Base-by-base conservation (phyloP, 768 basidiomycete species). In the Mrakia hoshinonis region DNA sequence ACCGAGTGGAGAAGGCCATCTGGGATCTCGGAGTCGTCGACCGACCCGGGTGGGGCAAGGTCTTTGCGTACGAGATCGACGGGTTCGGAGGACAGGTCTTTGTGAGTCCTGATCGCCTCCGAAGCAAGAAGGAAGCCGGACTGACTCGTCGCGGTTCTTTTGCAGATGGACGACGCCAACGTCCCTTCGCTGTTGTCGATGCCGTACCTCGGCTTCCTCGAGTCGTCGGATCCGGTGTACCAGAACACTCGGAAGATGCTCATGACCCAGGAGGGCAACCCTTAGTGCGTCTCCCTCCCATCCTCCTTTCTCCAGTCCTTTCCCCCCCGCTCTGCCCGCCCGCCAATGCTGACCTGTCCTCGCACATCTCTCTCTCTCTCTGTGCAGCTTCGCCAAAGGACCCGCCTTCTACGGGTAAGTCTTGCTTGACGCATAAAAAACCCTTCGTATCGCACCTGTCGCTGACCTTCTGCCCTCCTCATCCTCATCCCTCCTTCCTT, bases 181-280 rank as follows among this genome's bases (percentile, higher is more conserved):
- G 89, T 91, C 52, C 89, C 89, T 5, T 90, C 88, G 89, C 81
- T 90, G n/a, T 79, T 91, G 29, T 87, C 89, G 0, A 82, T 91
- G 43, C 89, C 89, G 13, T 91, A 91, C 76, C 84, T 91, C 31
- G 88, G 88, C 0, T 90, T 90, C 80, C 79, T 91, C 69, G 67
- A 47, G 7, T 4, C 43, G 7, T 65, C 48, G 2, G 43, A 47
- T 26, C 48, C 63, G 10, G 81, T 83, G 0, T 90, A 90, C 76
- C 77, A 85, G 39, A 84, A 84, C n/a, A 90, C 89, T 0, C 84
- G 85, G 26, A 82, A 86, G 70, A 72, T 85, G 38, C 78, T 90
- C 10, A 78, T 90, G 66, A 90, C 88, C 0, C 77, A 80, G 11
- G 79, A 81, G 51, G 65, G 65, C 13, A 90, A 91, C 75, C 89